Conservation (phyloP, 2,329 filamentous ascomycete species). For the Penicillium sp. region DNA sequence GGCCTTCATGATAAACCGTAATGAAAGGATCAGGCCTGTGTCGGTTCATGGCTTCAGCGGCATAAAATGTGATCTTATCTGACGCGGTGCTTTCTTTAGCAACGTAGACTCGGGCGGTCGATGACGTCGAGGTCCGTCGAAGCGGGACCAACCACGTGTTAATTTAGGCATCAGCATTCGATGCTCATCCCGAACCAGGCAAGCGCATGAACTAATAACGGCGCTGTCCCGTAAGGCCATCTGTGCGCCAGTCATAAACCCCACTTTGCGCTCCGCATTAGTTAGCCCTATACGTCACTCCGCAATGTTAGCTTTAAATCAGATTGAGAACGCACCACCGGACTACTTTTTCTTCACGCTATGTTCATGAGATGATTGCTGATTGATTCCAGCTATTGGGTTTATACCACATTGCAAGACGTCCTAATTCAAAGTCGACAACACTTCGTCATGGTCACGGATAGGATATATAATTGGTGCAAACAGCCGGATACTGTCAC, state of each 20-base stretch:
- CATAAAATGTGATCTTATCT: background rate
- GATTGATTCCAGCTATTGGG: background rate
- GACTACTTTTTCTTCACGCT: background rate
- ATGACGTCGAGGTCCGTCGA: background rate
- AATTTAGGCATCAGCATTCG: background rate
- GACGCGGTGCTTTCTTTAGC: background rate
- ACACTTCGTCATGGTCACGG: slow-evolving; percentile 44
- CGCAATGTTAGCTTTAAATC: background rate
- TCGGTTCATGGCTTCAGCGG: background rate
- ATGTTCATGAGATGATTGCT: background rate
- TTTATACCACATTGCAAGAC: slow-evolving; percentile 7
- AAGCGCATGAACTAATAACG: background rate
- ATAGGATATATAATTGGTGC: slow-evolving; percentile 58
- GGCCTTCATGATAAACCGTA: background rate
- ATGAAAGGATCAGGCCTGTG: background rate
- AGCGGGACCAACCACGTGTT: background rate
- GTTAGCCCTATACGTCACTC: background rate
- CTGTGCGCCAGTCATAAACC: background rate
- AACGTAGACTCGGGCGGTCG: background rate
- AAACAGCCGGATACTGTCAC: slow-evolving; percentile 60
- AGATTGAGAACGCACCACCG: background rate
- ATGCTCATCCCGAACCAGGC: background rate
- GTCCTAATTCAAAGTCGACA: slow-evolving; percentile 2
- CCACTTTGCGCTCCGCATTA: slow-evolving; percentile 1
- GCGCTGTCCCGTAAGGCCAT: no score